Evolutionary conservation across 2,329 filamentous ascomycete genomes (phyloP).

Genomic region (Penicillium vulpinum): DNA sequence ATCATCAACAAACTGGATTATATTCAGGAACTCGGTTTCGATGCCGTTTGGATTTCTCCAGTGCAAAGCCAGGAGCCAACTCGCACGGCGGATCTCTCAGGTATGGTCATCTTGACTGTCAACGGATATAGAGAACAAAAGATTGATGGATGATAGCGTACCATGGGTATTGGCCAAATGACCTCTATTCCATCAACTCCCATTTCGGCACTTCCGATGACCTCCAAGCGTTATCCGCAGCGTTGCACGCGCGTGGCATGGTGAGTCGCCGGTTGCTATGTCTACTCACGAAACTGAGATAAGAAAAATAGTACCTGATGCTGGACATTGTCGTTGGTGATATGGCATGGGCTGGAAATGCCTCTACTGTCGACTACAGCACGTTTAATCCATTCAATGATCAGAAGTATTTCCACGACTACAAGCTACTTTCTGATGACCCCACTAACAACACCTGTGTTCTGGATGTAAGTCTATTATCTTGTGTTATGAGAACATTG

Average conservation of each 20-base stretch:
- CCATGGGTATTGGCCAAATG: constrained; percentile 13
- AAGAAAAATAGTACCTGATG: constrained; percentile 54
- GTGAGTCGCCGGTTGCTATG: not conserved
- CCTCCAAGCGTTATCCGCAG: constrained; percentile 56
- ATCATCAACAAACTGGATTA: constrained; percentile 51
- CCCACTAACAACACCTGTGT: constrained; percentile 7
- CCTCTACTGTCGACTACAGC: constrained; percentile 26
- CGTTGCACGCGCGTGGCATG: constrained; percentile 57
- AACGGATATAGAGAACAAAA: constrained; percentile 42
- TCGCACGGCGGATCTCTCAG: constrained; percentile 34
- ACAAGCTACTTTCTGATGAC: constrained; percentile 12
- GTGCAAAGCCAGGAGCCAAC: constrained; percentile 41
- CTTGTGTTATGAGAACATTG: not conserved
- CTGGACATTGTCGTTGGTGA: constrained; percentile 53
- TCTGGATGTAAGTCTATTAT: constrained; percentile 7
- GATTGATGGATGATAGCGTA: constrained; percentile 6
- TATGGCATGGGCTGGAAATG: constrained; percentile 20
- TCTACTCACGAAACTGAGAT: not conserved
- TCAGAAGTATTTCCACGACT: constrained; percentile 29
- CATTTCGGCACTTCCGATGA: constrained; percentile 62
- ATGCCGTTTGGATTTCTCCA: constrained; percentile 52
- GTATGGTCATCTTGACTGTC: constrained; percentile 51
- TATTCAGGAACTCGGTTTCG: constrained; percentile 51
- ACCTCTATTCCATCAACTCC: constrained; percentile 53
- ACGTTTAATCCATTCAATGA: constrained; percentile 30